Evolutionary conservation across 768 basidiomycete genomes (phyloP).

Genomic region (Lactarius quietus): DNA sequence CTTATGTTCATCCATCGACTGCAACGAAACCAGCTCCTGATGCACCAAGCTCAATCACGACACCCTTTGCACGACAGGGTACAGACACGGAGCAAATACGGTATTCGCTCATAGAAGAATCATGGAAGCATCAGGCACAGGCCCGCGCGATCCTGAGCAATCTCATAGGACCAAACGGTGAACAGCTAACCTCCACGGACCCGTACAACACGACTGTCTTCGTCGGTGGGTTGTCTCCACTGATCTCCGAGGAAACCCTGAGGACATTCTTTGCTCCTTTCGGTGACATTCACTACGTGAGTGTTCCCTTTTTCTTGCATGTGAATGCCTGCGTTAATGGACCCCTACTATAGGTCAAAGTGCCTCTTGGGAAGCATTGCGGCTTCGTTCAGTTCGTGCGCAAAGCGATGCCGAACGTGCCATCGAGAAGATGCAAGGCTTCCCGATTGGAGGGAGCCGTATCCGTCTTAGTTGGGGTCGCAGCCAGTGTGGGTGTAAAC

Average conservation of each 20-base stretch:
- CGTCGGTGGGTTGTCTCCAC: constrained; percentile 83
- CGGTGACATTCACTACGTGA: constrained; percentile 87
- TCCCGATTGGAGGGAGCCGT: constrained; percentile 87
- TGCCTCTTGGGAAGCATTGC: constrained; percentile 94
- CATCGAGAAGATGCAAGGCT: constrained; percentile 96
- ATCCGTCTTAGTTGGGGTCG: constrained; percentile 93
- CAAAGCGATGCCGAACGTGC: constrained; percentile 88
- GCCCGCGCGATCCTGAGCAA: constrained; percentile 80
- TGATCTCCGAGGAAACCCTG: constrained; percentile 89
- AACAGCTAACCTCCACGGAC: constrained; percentile 83
- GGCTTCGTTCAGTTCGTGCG: constrained; percentile 95
- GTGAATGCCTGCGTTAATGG: constrained; percentile 21
- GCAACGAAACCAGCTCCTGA: constrained; percentile 16
- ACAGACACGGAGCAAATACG: constrained; percentile 41
- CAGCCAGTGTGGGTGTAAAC: constrained; percentile 70
- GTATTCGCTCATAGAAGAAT: constrained; percentile 66
- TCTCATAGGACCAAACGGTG: constrained; percentile 81
- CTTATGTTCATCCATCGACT: constrained; percentile 21
- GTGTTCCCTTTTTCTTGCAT: constrained; percentile 30
- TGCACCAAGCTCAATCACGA: constrained; percentile 35
- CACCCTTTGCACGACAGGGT: constrained; percentile 44
- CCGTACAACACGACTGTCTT: constrained; percentile 98
- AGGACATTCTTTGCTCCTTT: constrained; percentile 91
- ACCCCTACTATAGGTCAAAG: constrained; percentile 65
- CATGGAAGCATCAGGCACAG: constrained; percentile 82